Base-by-base conservation (phyloP, 208 protist genomes). In the Herpetomonas tarakana region DNA sequence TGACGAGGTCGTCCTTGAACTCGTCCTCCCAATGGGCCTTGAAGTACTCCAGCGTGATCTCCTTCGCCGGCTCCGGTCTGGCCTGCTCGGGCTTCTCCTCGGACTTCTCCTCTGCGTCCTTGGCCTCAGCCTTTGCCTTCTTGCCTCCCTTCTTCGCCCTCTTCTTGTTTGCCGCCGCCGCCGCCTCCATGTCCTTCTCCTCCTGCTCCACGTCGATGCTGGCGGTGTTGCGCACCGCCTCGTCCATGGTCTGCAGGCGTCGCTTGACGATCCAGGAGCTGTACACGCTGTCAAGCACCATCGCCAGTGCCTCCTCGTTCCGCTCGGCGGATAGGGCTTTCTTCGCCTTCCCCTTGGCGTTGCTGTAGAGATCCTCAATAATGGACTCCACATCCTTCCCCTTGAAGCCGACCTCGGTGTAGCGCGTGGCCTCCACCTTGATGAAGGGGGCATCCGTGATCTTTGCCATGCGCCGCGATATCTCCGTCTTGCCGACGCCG, bases 371-470 rank as follows among this genome's bases (percentile, higher is more conserved):
- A 55, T 99, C 97, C 58, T 95, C 81, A 61, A 98, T 98, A 52
- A 98, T 98, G 38, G 78, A 91, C 63, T 99, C 97, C 18, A 99
- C 97, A 64, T 99, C 97, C 61, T 97, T 95, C 25, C 94, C 94
- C 50, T 98, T 96, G 72, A 98, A 98, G 25, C 92, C 92, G 0
- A 97, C 92, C 61, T 98, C 97, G 1, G 98, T 99, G 76, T 97
- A 99, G 81, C 99, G 99, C 28, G 98, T 99, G 12, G 97, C 97
- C 77, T 99, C 97, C 7, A 99, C 97, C 74, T 99, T 99, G 21
- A 99, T 79, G 66, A 99, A 99, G 2, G 98, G 98, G 0, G 97
- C 94, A 51, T 98, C 81, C 1, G 97, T 93, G 68, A 99, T 87
- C 64, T 94, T 97, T 4, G 97, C 97, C 76, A 99, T 92, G 47